phyloP scores from a whole-genome alignment of 169 alveolate species.

The Cryptosporidium ubiquitum region DNA sequence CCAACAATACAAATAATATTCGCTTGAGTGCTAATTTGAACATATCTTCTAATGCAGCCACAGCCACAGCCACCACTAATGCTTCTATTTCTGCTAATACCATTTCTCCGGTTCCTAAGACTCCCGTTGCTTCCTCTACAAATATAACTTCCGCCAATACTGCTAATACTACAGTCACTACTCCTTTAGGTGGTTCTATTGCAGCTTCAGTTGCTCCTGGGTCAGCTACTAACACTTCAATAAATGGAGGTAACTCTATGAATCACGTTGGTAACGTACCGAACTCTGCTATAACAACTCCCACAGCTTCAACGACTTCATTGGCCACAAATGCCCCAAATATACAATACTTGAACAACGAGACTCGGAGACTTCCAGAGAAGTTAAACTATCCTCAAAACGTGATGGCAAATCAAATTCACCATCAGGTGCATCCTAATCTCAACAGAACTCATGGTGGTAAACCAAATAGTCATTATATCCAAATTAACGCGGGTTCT shows the following conservation, averaged over 20 bases:
- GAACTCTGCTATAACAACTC: not conserved
- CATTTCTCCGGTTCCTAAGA: not conserved
- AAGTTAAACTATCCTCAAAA: constrained; percentile 1
- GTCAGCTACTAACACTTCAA: not conserved
- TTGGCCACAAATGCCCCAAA: not conserved
- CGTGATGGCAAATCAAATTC: not conserved
- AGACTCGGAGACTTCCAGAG: not conserved
- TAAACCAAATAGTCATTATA: not conserved
- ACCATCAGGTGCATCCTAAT: not conserved
- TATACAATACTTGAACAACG: not conserved
- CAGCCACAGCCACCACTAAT: not conserved
- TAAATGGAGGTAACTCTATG: not conserved
- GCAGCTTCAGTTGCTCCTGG: not conserved
- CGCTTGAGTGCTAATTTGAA: not conserved
- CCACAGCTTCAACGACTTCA: not conserved
- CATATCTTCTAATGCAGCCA: not conserved
- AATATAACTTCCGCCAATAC: not conserved
- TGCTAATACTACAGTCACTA: not conserved
- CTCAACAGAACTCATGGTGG: not conserved
- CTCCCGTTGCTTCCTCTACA: not conserved
- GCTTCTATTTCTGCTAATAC: not conserved
- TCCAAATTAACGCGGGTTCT: not conserved
- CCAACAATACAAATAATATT: not conserved
- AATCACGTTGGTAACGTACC: not conserved
- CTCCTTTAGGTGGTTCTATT: not conserved